A percentile compares a stretch with the other conserved stretches of the same genome.
These are phyloP conservation scores for Rosa multiflora DNA, from an alignment of 306 rosid genomes.

Conservation along the genomic window DNA sequence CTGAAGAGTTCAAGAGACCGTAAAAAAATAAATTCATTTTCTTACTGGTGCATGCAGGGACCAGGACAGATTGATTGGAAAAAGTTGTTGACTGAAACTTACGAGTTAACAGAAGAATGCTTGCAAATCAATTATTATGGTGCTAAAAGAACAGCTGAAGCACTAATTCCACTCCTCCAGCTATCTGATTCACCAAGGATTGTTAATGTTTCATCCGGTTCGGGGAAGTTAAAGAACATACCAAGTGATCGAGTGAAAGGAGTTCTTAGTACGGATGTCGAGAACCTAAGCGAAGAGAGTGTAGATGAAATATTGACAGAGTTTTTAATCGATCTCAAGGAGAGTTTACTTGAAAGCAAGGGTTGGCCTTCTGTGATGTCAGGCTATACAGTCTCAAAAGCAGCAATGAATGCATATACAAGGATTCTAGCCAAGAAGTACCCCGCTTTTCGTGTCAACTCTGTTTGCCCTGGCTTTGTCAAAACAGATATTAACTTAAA, in stretches of 20 bases:
- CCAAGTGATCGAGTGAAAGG: conserved; percentile 40
- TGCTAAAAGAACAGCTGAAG: conserved; percentile 37
- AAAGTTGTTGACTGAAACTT: conserved; percentile 25
- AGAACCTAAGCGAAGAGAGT: conserved; percentile 46
- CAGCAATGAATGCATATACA: conserved; percentile 48
- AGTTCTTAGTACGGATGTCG: conserved; percentile 32
- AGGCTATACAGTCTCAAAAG: conserved; percentile 45
- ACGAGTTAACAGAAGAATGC: conserved; percentile 39
- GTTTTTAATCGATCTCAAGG: conserved; percentile 40
- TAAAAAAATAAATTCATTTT: no score
- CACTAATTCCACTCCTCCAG: conserved; percentile 55
- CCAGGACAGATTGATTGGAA: conserved; percentile 23
- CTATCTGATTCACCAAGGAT: conserved; percentile 55
- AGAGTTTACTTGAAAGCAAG: conserved; percentile 40
- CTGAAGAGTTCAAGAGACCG: no score
- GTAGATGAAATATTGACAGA: conserved; percentile 39
- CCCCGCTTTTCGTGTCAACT: conserved; percentile 38
- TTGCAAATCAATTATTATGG: conserved; percentile 55
- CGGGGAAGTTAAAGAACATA: conserved; percentile 38
- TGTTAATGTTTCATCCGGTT: conserved; percentile 46
- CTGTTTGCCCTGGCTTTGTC: conserved; percentile 51
- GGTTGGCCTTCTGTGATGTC: conserved; percentile 39
- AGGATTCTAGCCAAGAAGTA: conserved; percentile 46
- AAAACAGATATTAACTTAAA: conserved; percentile 41
- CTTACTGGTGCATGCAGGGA: conserved; percentile 22